Evolutionary conservation across 495 filamentous ascomycete genomes (phyloP).

Genomic region (Hypoxylon crocopeplum): DNA sequence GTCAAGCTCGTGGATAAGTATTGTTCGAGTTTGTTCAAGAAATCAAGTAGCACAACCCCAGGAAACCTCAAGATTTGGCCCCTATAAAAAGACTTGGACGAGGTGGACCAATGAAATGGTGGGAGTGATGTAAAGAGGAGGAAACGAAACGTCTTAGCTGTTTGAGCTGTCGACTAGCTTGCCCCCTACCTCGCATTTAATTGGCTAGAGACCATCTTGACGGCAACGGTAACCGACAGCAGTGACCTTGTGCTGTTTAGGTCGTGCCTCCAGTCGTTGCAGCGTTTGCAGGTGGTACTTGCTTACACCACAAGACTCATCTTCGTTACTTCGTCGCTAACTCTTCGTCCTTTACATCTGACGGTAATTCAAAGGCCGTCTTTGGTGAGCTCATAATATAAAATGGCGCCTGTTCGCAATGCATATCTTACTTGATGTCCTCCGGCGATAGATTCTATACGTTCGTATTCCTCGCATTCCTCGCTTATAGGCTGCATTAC

Average conservation of each 20-base stretch:
- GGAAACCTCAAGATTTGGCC: neutral
- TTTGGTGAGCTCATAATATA: too few relatives aligned
- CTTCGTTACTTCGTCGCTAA: too few relatives aligned
- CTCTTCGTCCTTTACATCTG: too few relatives aligned
- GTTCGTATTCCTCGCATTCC: conserved; percentile 4
- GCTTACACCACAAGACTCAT: too few relatives aligned
- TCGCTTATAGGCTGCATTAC: neutral
- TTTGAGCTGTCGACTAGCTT: conserved; percentile 37
- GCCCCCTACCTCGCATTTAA: conserved; percentile 17
- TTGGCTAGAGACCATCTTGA: conserved; percentile 17
- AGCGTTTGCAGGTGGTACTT: too few relatives aligned
- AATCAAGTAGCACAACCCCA: neutral
- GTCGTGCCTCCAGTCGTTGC: too few relatives aligned
- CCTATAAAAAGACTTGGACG: conserved; percentile 6
- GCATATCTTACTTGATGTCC: too few relatives aligned
- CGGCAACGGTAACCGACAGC: too few relatives aligned
- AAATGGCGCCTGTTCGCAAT: too few relatives aligned
- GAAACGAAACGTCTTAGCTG: conserved; percentile 40
- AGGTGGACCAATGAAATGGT: conserved; percentile 28
- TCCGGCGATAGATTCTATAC: too few relatives aligned
- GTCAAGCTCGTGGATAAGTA: neutral
- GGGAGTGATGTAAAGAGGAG: conserved; percentile 19
- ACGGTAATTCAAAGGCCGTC: too few relatives aligned
- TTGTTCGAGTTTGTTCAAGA: conserved; percentile 8
- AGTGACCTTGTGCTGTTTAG: too few relatives aligned